These are phyloP conservation scores for Clitopilus passeckerianus DNA, from an alignment of 768 basidiomycete species.

Conservation along the genomic window DNA sequence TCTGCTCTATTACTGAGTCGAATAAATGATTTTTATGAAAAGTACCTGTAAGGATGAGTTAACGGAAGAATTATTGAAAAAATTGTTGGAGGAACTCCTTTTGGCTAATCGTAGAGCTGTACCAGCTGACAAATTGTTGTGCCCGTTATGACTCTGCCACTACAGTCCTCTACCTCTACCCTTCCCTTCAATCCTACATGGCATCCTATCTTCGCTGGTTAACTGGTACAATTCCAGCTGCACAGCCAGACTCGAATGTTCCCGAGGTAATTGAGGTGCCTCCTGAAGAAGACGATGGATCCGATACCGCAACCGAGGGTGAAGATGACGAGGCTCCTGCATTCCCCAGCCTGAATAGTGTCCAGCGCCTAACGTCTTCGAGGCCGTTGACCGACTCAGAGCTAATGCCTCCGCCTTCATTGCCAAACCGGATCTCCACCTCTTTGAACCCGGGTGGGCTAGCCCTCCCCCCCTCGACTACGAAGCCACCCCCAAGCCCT, in stretches of 20 bases:
- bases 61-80: no score
- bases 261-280: not conserved
- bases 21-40: no score
- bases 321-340: slow-evolving; percentile 63
- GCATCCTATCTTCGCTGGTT: slow-evolving; percentile 64
- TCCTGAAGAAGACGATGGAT: slow-evolving; percentile 29
- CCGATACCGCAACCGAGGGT: slow-evolving; percentile 21
- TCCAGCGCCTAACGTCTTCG: slow-evolving; percentile 50
- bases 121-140: not conserved
- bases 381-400: slow-evolving; percentile 39
- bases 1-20: no score
- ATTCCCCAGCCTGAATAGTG: slow-evolving; percentile 70
- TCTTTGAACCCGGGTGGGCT: slow-evolving; percentile 14
- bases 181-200: slow-evolving; percentile 26
- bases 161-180: not conserved
- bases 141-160: not conserved
- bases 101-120: not conserved
- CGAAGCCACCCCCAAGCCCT: slow-evolving; percentile 52
- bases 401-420: slow-evolving; percentile 51
- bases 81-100: no score
- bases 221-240: slow-evolving; percentile 25
- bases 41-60: no score
- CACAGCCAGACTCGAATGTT: slow-evolving; percentile 1
- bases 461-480: slow-evolving; percentile 38
- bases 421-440: slow-evolving; percentile 11